Evolutionary conservation across 2,329 filamentous ascomycete species (phyloP).

Genomic region (Alternaria panax): DNA sequence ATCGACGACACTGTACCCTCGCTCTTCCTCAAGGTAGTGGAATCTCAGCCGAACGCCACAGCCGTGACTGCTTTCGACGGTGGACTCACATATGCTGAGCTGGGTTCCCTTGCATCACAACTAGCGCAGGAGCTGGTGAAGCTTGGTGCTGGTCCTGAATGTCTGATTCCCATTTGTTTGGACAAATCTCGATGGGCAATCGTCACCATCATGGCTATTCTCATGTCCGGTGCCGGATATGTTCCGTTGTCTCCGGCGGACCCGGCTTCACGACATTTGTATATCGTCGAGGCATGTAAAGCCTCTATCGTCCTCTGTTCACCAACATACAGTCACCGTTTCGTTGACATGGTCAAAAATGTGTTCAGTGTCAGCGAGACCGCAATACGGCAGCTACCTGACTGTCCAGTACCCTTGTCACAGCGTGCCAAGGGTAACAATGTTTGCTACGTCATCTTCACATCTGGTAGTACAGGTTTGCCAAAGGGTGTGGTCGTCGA

Average conservation of each 20-base stretch:
- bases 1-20: conserved; percentile 38
- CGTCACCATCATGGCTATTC: conserved; percentile 47
- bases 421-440: conserved; percentile 28
- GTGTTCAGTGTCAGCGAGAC: conserved; percentile 30
- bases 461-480: conserved; percentile 44
- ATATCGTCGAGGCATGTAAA: conserved; percentile 41
- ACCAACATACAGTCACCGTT: conserved; percentile 30
- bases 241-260: conserved; percentile 42
- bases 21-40: conserved; percentile 33
- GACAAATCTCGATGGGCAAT: conserved; percentile 50
- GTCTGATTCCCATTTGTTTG: conserved; percentile 45
- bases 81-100: conserved; percentile 39
- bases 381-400: conserved; percentile 24
- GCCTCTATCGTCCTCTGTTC: conserved; percentile 41
- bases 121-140: conserved; percentile 40
- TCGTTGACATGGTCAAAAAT: conserved; percentile 22
- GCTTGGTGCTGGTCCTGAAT: conserved; percentile 44
- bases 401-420: conserved; percentile 10
- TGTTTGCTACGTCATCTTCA: conserved; percentile 42
- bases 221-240: conserved; percentile 46
- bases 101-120: conserved; percentile 29
- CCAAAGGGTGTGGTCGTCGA: conserved; percentile 45
- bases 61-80: conserved; percentile 43
- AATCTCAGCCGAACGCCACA: conserved; percentile 22
- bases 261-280: conserved; percentile 33